These are phyloP conservation scores for Pseudocercospora pini-densiflorae DNA, from an alignment of 2,329 filamentous ascomycete species.

Conservation along the genomic window DNA sequence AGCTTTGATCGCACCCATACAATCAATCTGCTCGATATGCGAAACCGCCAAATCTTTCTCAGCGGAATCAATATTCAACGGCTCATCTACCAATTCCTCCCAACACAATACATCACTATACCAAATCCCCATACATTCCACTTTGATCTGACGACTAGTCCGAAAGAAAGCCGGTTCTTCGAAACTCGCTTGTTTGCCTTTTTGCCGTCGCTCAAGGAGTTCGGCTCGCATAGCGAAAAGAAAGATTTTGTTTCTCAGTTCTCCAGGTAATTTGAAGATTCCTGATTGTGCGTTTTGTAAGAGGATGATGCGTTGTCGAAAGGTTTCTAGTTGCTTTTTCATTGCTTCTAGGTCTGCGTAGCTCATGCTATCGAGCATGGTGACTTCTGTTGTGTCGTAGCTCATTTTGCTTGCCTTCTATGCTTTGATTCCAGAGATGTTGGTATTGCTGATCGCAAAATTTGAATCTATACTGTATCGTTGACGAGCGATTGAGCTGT, in stretches of 20 bases:
- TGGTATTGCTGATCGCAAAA: neutral
- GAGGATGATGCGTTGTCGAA: constrained; percentile 25
- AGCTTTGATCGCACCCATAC: neutral
- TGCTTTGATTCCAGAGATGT: neutral
- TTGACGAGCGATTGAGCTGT: neutral
- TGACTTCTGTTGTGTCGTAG: constrained; percentile 2
- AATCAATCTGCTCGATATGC: neutral
- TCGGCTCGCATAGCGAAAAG: constrained; percentile 26
- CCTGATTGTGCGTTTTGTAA: constrained; percentile 27
- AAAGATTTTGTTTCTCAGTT: constrained; percentile 28
- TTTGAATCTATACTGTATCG: neutral
- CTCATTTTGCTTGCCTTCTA: neutral
- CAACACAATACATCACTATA: constrained; percentile 25
- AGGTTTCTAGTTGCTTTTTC: constrained; percentile 21
- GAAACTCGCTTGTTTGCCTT: constrained; percentile 15
- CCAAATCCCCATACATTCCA: constrained; percentile 27
- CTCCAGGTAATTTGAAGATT: constrained; percentile 23
- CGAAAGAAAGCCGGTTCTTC: constrained; percentile 24
- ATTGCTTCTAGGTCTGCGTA: constrained; percentile 23
- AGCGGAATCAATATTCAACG: no score
- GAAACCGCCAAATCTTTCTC: no score
- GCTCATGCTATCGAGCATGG: constrained; percentile 19
- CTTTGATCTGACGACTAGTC: constrained; percentile 21
- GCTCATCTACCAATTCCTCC: constrained; percentile 23
- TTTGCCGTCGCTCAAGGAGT: constrained; percentile 19